Evolutionary conservation across 108 stramenopile genomes (phyloP).

Genomic region (Nannochloropsis oceanica): DNA sequence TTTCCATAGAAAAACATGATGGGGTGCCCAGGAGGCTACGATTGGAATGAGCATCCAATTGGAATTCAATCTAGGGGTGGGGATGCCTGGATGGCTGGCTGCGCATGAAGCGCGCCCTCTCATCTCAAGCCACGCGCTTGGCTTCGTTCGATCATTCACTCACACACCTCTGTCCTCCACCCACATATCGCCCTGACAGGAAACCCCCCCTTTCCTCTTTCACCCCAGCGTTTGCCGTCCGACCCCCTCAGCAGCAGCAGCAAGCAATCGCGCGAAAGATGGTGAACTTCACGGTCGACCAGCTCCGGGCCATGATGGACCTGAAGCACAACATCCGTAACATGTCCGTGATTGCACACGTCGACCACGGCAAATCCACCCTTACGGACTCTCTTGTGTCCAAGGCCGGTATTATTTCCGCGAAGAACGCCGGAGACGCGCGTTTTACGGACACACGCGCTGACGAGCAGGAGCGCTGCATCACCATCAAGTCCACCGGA

Average conservation of each 20-base stretch:
- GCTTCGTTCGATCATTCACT: not conserved
- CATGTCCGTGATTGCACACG: constrained; percentile 99
- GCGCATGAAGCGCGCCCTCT: no score
- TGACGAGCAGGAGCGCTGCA: constrained; percentile 99
- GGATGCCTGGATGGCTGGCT: no score
- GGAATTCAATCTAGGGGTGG: no score
- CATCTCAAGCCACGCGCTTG: no score
- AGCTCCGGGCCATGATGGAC: constrained; percentile 99
- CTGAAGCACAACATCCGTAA: constrained; percentile 99
- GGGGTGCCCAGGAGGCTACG: no score
- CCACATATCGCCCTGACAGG: not conserved
- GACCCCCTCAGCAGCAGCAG: not conserved
- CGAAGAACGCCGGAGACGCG: constrained; percentile 96
- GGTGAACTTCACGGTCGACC: constrained; percentile 99
- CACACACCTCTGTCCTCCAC: not conserved
- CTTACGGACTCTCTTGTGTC: constrained; percentile 98
- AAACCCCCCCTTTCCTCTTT: not conserved
- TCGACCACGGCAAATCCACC: constrained; percentile 99
- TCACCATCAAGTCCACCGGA: constrained; percentile 99
- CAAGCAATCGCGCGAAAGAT: not conserved
- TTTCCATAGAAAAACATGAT: no score
- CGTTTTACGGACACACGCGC: constrained; percentile 99
- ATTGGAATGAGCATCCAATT: no score
- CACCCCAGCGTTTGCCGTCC: not conserved
- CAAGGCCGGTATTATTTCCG: constrained; percentile 98